Evolutionary conservation across 1,139 yeast species (phyloP), one percentile per base, ranked within the genome.

Genomic region (Candida sp.): DNA sequence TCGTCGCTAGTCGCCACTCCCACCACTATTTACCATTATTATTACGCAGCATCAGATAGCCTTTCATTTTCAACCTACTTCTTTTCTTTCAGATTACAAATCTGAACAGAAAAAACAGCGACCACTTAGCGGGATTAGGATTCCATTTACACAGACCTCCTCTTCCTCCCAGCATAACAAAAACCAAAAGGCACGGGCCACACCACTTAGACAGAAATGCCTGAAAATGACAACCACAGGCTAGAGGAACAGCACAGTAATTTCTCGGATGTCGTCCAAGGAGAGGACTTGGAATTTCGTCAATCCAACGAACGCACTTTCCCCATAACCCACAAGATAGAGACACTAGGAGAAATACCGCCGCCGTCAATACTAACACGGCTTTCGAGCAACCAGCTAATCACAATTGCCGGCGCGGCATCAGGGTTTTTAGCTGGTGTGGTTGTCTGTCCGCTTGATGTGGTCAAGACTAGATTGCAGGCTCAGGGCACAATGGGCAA

Each of bases 391-490:
- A 65, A 66, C 47, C 80, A 77, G 59, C 59, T 77, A 40, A 72
- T 76, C 12, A 75, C 81, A 43, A 45, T 73, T 23, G 69, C 80
- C 5, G 80, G 80, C 3, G 80, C 80, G 3, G 74, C 77, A 3
- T 72, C 80, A 3, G 82, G 81, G 9, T 75, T 77, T 52, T 59
- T 77, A 28, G 78, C 81, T 0, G 82, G 82, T 2, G 71, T 77
- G 4, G 72, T 74, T 9, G 81, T 77, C 3, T 77, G 81, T 56
- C 82, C 82, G 1, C 62, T 77, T 23, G 82, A 77, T 55, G 82
- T 77, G 40, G 73, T 76, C 25, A 77, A 77, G 57, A 77, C 82
- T 1, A 61, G 81, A 51, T 67, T 76, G 41, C 82, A 77, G 58
- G 81, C 81, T 3, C 73, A 73, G 53, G 79, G 80, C 23, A 42